Conservation (phyloP, 2,329 filamentous ascomycete genomes). For the Orbilia ellipsospora region DNA sequence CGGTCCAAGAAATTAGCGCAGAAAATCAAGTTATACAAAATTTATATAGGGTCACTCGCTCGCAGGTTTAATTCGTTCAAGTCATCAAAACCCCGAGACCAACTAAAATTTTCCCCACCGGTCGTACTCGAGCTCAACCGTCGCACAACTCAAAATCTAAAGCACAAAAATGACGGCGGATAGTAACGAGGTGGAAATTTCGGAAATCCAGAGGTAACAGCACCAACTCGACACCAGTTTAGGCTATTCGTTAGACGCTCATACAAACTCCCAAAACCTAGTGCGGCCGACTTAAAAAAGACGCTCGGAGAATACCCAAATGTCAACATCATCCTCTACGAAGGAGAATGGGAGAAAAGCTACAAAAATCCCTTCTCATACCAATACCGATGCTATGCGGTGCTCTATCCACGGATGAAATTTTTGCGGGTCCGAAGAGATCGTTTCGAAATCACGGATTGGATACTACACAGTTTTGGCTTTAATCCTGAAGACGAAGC, state of each 20-base stretch:
- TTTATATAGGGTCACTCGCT: not conserved
- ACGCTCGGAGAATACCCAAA: constrained; percentile 24
- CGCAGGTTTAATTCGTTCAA: not conserved
- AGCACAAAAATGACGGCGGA: constrained; percentile 15
- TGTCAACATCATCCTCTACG: constrained; percentile 41
- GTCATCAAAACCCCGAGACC: not conserved
- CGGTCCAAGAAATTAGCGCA: no score
- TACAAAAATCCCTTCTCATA: constrained; percentile 32
- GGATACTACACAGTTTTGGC: constrained; percentile 29
- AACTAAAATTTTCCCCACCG: not conserved
- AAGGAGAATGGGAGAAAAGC: constrained; percentile 40
- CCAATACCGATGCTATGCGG: constrained; percentile 42
- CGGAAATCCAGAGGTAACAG: constrained; percentile 9
- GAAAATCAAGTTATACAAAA: not conserved
- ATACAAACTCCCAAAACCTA: constrained; percentile 3
- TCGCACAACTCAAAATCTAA: not conserved
- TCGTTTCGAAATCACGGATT: constrained; percentile 24
- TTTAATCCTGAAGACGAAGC: constrained; percentile 25
- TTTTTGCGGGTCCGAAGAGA: constrained; percentile 35
- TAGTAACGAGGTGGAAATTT: not conserved
- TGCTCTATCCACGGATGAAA: constrained; percentile 45
- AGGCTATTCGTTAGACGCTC: no score
- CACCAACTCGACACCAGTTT: not conserved
- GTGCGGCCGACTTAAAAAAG: constrained; percentile 27
- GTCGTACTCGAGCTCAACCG: not conserved